Evolutionary conservation across 2,329 filamentous ascomycete species (phyloP).

Genomic region (Talaromyces sp.): DNA sequence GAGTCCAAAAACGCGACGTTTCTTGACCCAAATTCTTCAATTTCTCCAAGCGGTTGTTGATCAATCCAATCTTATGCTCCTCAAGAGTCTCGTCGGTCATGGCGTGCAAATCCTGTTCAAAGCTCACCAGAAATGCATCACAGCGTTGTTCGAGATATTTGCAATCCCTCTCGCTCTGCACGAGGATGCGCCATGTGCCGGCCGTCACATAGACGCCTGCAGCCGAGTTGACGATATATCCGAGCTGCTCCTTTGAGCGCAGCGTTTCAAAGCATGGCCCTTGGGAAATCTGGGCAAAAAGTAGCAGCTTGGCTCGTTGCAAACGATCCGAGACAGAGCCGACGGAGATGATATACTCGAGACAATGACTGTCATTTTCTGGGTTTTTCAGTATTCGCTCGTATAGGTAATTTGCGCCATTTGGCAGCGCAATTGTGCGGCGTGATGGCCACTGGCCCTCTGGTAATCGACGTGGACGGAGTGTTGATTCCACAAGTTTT

Average conservation of each 20-base stretch:
- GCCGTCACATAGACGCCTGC: constrained; percentile 67
- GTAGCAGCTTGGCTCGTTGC: constrained; percentile 28
- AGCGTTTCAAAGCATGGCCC: constrained; percentile 83
- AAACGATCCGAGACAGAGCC: not conserved
- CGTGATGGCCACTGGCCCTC: too few species aligned
- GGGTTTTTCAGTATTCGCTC: too few species aligned
- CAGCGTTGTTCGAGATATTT: constrained; percentile 82
- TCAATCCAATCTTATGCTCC: constrained; percentile 60
- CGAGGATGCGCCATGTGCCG: constrained; percentile 79
- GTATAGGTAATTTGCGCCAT: too few species aligned
- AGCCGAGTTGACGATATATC: constrained; percentile 90
- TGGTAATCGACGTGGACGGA: too few species aligned
- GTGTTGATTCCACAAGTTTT: too few species aligned
- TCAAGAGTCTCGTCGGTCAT: constrained; percentile 87
- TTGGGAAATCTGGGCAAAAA: constrained; percentile 45
- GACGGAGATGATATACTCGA: too few species aligned
- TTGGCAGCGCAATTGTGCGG: too few species aligned
- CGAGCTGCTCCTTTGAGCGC: constrained; percentile 93
- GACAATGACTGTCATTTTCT: too few species aligned
- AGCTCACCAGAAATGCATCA: constrained; percentile 71
- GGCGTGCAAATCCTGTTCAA: constrained; percentile 59
- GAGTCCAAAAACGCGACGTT: constrained; percentile 73
- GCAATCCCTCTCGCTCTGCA: constrained; percentile 84
- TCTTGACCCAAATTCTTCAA: constrained; percentile 81
- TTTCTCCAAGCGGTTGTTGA: too few species aligned